phyloP scores from a whole-genome alignment of 768 basidiomycete species.

The Pisolithus tinctorius region DNA sequence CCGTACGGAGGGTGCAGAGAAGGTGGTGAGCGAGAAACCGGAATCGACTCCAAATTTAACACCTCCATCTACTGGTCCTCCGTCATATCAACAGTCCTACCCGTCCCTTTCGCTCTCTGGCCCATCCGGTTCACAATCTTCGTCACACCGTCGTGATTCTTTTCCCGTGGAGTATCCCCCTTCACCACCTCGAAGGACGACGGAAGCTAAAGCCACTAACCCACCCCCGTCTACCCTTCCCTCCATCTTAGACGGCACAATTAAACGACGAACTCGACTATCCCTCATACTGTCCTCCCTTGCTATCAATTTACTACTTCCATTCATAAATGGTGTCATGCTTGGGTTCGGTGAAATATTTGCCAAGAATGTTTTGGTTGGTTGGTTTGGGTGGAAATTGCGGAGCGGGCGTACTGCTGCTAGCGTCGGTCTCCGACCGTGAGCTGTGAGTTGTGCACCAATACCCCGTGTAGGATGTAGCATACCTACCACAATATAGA shows the following conservation, averaged over 20 bases:
- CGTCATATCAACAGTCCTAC: constrained; percentile 53
- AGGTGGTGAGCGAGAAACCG: constrained; percentile 33
- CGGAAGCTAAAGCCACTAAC: constrained; percentile 22
- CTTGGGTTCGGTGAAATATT: constrained; percentile 95
- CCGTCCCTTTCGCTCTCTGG: constrained; percentile 79
- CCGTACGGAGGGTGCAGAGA: constrained; percentile 25
- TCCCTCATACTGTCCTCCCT: constrained; percentile 66
- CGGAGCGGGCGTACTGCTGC: constrained; percentile 19
- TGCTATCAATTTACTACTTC: constrained; percentile 78
- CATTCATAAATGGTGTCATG: constrained; percentile 94
- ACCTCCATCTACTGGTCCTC: constrained; percentile 7
- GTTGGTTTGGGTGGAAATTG: constrained; percentile 40
- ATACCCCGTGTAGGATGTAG: not conserved
- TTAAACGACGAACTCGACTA: constrained; percentile 60
- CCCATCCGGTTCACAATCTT: constrained; percentile 47
- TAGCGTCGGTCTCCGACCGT: constrained; percentile 21
- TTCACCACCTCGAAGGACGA: constrained; percentile 12
- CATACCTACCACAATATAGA: not conserved
- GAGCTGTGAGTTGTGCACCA: not conserved
- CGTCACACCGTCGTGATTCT: constrained; percentile 20
- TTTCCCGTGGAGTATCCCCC: constrained; percentile 10
- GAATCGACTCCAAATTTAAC: constrained; percentile 14
- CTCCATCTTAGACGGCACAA: constrained; percentile 61
- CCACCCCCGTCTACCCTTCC: constrained; percentile 45
- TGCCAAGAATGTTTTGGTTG: constrained; percentile 67